Conservation (phyloP, 176 grass and related monocot genomes). For the Calamus simplicifolius region DNA sequence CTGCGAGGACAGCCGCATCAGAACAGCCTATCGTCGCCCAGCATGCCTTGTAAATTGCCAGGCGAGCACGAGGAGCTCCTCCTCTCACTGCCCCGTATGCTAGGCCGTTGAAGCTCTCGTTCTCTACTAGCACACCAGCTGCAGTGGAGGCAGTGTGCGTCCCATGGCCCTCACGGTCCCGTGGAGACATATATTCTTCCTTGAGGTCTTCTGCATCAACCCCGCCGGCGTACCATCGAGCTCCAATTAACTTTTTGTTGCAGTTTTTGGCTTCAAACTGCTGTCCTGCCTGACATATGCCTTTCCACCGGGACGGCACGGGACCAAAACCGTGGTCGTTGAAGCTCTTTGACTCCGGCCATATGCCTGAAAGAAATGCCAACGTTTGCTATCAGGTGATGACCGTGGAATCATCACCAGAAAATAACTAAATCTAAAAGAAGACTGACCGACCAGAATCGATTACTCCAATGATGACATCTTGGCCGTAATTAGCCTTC, state of each 20-base stretch:
- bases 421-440: no score
- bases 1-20: neutral
- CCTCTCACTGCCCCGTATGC: constrained; percentile 27
- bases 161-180: constrained; percentile 21
- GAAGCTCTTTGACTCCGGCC: constrained; percentile 70
- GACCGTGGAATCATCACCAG: no score
- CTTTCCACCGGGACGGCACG: constrained; percentile 30
- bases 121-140: constrained; percentile 21
- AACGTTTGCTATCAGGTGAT: no score
- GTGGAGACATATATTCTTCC: constrained; percentile 23
- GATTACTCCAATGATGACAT: no score
- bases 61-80: constrained; percentile 36
- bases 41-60: constrained; percentile 43
- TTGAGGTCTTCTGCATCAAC: neutral
- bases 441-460: no score
- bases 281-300: constrained; percentile 23
- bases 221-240: constrained; percentile 28
- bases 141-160: constrained; percentile 46
- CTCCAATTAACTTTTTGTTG: constrained; percentile 55
- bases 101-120: constrained; percentile 28
- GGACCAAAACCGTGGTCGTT: constrained; percentile 26
- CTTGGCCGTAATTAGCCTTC: no score
- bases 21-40: neutral
- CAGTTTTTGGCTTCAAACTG: constrained; percentile 25
- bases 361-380: constrained; percentile 21